Base-by-base conservation (phyloP, 371 early-diverging fungal genomes). In the Coemansia sp. region DNA sequence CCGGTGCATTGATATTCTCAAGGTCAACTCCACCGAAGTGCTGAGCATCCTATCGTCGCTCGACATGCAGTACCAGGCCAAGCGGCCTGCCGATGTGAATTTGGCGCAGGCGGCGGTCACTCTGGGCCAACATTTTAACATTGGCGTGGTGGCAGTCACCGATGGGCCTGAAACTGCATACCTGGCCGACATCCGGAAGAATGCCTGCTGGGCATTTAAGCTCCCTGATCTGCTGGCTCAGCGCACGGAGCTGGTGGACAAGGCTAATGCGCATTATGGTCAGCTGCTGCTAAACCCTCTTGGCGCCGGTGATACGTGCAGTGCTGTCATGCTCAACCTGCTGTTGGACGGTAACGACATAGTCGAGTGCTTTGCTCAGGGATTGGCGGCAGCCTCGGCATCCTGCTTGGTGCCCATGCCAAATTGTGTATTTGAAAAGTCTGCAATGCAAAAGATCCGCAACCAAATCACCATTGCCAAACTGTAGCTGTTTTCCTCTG, bases 221-320 rank as follows among this genome's bases (percentile, higher is more conserved):
- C 42, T 69, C 11, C 72, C 72, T 31, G 64, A 72, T 44, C 54
- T 72, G 11, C 57, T 69, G 11, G 54, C 44, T 5, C 55, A 64
- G 9, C 38, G 44, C 33, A 33, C 50, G 12, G n/a, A 58, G 43
- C 59, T 58, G 36, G 29, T 75, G 11, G 75, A 42, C 32, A 37
- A 52, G 12, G 10, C 43, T 4, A 38, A 12, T 0, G n/a, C 12
- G 12, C 9, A 44, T 0, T 5, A 16, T 16, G 11, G 66, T 12
- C 14, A 58, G 48, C 31, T 47, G 42, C 46, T 70, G 18, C 58
- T 82, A 16, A 82, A 82, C 57, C 83, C 83, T 14, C 60, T 82
- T 29, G 83, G 83, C 6, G 83, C 83, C 9, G 83, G 83, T 5
- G 82, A 82, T 44, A 82, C 83, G 5, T 81, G 83, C 46, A 76